These are phyloP conservation scores for Sclerotinia glacialis DNA, from an alignment of 2,329 filamentous ascomycete species.

Conservation along the genomic window DNA sequence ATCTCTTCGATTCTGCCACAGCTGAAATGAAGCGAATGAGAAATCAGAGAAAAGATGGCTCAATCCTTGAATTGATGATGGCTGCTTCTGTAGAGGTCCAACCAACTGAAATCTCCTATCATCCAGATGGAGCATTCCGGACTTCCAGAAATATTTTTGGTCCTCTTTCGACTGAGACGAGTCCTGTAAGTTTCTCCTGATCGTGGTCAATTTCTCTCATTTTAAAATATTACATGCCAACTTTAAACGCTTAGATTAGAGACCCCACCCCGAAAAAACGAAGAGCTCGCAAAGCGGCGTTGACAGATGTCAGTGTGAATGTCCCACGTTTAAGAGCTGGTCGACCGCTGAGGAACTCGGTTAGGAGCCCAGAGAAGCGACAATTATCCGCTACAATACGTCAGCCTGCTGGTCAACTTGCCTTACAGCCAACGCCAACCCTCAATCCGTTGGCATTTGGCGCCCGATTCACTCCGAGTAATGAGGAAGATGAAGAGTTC, in stretches of 20 bases:
- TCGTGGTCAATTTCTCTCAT: too few species aligned
- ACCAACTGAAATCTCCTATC: constrained; percentile 64
- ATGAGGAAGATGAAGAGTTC: constrained; percentile 39
- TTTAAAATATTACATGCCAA: constrained; percentile 20
- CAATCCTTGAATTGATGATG: constrained; percentile 65
- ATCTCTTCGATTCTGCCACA: constrained; percentile 76
- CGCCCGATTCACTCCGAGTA: constrained; percentile 29
- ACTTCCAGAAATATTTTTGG: constrained; percentile 59
- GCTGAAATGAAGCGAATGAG: constrained; percentile 69
- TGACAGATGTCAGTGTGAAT: constrained; percentile 33
- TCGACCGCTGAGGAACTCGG: constrained; percentile 24
- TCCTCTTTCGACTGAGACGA: constrained; percentile 52
- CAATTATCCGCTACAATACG: constrained; percentile 16
- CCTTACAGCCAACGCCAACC: constrained; percentile 25
- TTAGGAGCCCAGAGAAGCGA: constrained; percentile 29
- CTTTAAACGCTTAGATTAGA: constrained; percentile 21
- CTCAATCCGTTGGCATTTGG: constrained; percentile 33
- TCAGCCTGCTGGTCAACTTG: constrained; percentile 19
- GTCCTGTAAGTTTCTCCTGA: constrained; percentile 45
- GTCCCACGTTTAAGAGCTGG: constrained; percentile 30
- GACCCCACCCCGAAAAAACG: constrained; percentile 36
- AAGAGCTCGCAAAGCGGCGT: constrained; percentile 30
- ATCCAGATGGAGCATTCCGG: constrained; percentile 49
- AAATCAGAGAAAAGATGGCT: constrained; percentile 75
- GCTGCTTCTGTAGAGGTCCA: constrained; percentile 61